Evolutionary conservation across 2,329 filamentous ascomycete species (phyloP), one percentile per base, ranked within the genome.

Genomic region (Geosmithia morbida): DNA sequence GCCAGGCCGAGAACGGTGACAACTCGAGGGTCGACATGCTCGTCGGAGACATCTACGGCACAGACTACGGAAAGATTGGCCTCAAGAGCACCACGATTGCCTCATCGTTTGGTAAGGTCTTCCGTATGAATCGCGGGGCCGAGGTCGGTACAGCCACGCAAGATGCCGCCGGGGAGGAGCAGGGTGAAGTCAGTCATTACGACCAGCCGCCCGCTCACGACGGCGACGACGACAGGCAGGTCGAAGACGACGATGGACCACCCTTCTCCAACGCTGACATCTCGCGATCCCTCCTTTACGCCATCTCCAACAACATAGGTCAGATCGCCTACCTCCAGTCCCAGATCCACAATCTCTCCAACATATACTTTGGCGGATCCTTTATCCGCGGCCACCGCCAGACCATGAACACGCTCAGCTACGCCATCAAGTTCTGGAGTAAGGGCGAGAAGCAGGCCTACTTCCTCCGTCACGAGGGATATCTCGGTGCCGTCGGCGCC

Each of bases 321-420:
- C 92, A 98, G 68, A 94, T 98, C 56, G 88, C 92, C 42, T 96
- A 92, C 63, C 72, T 98, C n/a, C 92, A 97, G 61, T 92, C 87
- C 6, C 89, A 96, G 62, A 92, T 95, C 59, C 90, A 98, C 66
- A 78, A 83, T 43, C 72, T 97, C 22, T 84, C 86, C 52, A 81
- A 90, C 59, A 97, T 98, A 51, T 98, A 98, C 69, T 98, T 98
- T 64, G 92, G 92, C 19, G 92, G 92, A 20, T 92, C 85, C 7
- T 98, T 97, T 61, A 97, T 98, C 60, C 82, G 92, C 41, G 92
- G 92, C 41, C 92, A 98, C 63, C 81, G 85, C 16, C 92, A 97
- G 67, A 98, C 92, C 13, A 98, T 98, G 79, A 94, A 97, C 64
- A 97, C 92, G 0, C 72, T 98, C 10, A 89, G 85, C 48, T 98